Conservation (phyloP, 257 asterid genomes). For the Solanum chaucha region DNA sequence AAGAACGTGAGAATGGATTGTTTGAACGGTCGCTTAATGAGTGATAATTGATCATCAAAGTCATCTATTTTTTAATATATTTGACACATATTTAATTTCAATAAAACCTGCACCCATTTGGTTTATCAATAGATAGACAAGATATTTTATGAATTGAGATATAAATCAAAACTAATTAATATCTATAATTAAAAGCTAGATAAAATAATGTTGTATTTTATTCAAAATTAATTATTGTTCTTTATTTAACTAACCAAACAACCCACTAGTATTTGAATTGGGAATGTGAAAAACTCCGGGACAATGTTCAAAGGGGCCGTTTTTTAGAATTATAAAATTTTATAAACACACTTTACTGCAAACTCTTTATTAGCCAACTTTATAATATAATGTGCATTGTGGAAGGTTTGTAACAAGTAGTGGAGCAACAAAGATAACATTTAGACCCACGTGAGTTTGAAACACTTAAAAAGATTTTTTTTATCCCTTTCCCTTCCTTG, state of each 20-base stretch:
- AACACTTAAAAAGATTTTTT: not conserved
- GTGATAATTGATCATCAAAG: no score
- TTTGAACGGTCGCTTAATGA: no score
- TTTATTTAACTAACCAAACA: not conserved
- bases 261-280: not conserved
- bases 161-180: no score
- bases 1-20: not conserved
- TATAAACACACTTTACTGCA: not conserved
- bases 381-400: not conserved
- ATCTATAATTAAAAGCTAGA: not conserved
- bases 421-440: not conserved
- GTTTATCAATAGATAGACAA: not conserved
- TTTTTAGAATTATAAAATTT: not conserved
- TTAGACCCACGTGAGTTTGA: not conserved
- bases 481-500: not conserved
- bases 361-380: not conserved
- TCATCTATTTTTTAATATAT: no score
- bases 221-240: not conserved
- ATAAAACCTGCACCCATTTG: not conserved
- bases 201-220: not conserved
- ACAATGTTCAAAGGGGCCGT: not conserved
- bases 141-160: not conserved
- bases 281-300: not conserved
- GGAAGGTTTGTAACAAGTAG: not conserved
- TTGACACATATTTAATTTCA: no score